These are phyloP conservation scores for Aspergillus ellipticus DNA, from an alignment of 495 filamentous ascomycete genomes.

Conservation along the genomic window DNA sequence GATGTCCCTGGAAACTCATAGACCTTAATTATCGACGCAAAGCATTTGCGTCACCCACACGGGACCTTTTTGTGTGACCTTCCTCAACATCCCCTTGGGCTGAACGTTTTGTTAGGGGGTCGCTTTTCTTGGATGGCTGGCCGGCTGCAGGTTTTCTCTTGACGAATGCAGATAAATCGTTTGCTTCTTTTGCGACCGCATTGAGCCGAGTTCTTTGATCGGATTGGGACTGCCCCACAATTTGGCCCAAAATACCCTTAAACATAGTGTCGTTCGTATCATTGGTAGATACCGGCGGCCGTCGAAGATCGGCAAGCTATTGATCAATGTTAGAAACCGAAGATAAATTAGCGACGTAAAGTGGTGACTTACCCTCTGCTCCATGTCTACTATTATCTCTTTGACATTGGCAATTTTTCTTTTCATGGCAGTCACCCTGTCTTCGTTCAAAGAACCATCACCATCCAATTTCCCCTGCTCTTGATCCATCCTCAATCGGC, in stretches of 20 bases:
- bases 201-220: slow-evolving; percentile 65
- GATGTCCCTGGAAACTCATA: slow-evolving; percentile 2
- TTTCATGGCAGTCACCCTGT: slow-evolving; percentile 51
- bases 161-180: slow-evolving; percentile 81
- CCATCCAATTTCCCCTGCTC: slow-evolving; percentile 63
- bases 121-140: slow-evolving; percentile 13
- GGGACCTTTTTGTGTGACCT: slow-evolving; percentile 28
- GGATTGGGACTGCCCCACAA: slow-evolving; percentile 62
- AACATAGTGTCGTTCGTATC: slow-evolving; percentile 48
- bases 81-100: slow-evolving; percentile 22
- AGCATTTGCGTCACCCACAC: slow-evolving; percentile 18
- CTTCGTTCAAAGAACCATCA: slow-evolving; percentile 49
- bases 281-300: slow-evolving; percentile 63
- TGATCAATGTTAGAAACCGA: slow-evolving; percentile 13
- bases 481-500: slow-evolving; percentile 66
- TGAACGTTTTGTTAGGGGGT: slow-evolving; percentile 25
- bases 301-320: slow-evolving; percentile 71
- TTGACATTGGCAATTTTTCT: slow-evolving; percentile 75
- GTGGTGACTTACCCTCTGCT: slow-evolving; percentile 59
- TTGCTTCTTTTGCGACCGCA: slow-evolving; percentile 75
- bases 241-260: slow-evolving; percentile 67
- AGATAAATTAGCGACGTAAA: slow-evolving; percentile 5
- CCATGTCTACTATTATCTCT: slow-evolving; percentile 84
- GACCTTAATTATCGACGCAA: background rate
- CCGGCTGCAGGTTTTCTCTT: slow-evolving; percentile 55